Conservation (phyloP, 768 basidiomycete genomes). For the Hirschioporus abietinus region DNA sequence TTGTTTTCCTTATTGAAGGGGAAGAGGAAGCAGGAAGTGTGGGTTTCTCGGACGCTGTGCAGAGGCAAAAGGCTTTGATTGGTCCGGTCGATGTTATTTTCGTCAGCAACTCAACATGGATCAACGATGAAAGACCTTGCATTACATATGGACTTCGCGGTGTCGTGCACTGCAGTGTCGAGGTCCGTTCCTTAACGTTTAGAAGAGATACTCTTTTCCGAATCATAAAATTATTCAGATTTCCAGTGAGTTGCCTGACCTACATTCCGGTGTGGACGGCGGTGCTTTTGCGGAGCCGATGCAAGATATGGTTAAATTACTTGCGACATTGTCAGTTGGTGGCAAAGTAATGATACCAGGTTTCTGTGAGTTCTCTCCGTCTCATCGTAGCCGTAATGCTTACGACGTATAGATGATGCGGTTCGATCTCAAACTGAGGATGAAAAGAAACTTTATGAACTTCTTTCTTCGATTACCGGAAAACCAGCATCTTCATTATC, state of each 20-base stretch:
- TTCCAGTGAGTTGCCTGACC: slow-evolving; percentile 65
- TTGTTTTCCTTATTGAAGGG: slow-evolving; percentile 91
- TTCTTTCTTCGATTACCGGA: slow-evolving; percentile 64
- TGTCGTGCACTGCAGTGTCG: slow-evolving; percentile 81
- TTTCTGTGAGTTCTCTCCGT: slow-evolving; percentile 63
- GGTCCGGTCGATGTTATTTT: slow-evolving; percentile 87
- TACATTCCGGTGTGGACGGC: slow-evolving; percentile 93
- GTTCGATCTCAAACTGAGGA: slow-evolving; percentile 65
- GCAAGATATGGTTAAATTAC: slow-evolving; percentile 84
- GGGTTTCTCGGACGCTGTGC: slow-evolving; percentile 78
- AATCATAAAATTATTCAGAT: slow-evolving; percentile 41
- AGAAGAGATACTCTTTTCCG: neutral
- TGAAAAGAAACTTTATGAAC: slow-evolving; percentile 63
- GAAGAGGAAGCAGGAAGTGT: slow-evolving; percentile 94
- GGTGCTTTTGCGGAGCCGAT: slow-evolving; percentile 87
- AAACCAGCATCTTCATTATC: slow-evolving; percentile 63
- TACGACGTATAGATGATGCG: slow-evolving; percentile 50
- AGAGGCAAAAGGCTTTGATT: slow-evolving; percentile 71
- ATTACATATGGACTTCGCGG: slow-evolving; percentile 94
- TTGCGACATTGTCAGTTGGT: slow-evolving; percentile 60
- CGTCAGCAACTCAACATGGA: slow-evolving; percentile 96
- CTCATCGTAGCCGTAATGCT: neutral
- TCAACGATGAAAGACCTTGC: slow-evolving; percentile 86
- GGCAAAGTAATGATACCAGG: slow-evolving; percentile 64
- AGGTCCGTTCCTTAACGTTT: slow-evolving; percentile 35